Evolutionary conservation across 2,329 filamentous ascomycete genomes (phyloP).

Genomic region (Neopestalotiopsis sp.): DNA sequence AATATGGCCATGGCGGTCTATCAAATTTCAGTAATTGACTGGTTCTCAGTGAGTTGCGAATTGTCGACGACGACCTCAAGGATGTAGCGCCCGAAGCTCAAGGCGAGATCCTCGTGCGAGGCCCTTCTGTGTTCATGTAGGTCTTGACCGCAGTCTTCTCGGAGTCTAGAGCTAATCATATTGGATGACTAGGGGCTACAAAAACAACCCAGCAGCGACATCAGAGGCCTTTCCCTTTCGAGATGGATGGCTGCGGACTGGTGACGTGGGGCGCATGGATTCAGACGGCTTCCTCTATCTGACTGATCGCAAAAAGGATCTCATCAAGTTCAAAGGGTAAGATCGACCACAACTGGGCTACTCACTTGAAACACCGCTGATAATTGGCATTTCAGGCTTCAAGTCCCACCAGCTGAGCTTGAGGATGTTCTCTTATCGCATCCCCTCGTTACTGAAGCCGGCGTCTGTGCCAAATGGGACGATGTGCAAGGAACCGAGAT

Average conservation of each 20-base stretch:
- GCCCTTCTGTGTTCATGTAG: conserved; percentile 72
- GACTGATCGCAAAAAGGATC: conserved; percentile 75
- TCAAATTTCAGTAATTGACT: background rate
- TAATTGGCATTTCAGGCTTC: conserved; percentile 45
- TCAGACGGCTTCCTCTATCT: conserved; percentile 73
- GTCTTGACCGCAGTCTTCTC: background rate
- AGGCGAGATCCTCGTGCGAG: conserved; percentile 68
- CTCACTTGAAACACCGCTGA: background rate
- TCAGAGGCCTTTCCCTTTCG: conserved; percentile 54
- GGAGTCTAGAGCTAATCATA: background rate
- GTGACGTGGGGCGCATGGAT: conserved; percentile 71
- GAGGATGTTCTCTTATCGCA: conserved; percentile 41
- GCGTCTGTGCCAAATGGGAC: conserved; percentile 37
- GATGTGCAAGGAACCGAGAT: conserved; percentile 41
- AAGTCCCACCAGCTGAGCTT: conserved; percentile 65
- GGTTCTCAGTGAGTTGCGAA: conserved; percentile 27
- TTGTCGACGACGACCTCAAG: conserved; percentile 62
- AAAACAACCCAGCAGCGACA: conserved; percentile 68
- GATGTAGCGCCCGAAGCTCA: conserved; percentile 53
- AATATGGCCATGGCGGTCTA: background rate
- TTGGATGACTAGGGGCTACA: conserved; percentile 46
- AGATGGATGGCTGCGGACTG: conserved; percentile 72
- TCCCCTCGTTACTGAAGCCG: conserved; percentile 49
- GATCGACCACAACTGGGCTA: no score
- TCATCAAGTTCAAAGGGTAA: conserved; percentile 48